Evolutionary conservation across 2,329 filamentous ascomycete species (phyloP).

Genomic region (Colletotrichum liriopes): DNA sequence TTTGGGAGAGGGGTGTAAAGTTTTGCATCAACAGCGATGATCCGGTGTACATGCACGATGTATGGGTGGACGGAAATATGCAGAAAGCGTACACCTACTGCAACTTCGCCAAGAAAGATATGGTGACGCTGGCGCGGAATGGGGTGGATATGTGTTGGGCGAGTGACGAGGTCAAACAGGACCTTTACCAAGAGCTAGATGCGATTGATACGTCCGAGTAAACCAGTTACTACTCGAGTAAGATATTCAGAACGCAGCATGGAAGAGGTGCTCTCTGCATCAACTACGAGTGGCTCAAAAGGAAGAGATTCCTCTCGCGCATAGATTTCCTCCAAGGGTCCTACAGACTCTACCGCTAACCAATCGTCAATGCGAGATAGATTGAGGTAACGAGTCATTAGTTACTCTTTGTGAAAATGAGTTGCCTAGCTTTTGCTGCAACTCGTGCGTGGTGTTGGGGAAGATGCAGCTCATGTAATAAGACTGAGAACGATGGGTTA

Average conservation of each 20-base stretch:
- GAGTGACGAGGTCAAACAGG: slow-evolving; percentile 53
- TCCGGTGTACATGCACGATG: slow-evolving; percentile 74
- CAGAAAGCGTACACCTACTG: slow-evolving; percentile 60
- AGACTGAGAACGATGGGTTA: no score
- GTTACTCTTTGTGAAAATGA: neutral
- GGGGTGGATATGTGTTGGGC: slow-evolving; percentile 65
- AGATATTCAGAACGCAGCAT: no score
- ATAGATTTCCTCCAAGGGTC: neutral
- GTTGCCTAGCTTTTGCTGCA: neutral
- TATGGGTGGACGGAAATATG: slow-evolving; percentile 65
- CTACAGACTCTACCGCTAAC: no score
- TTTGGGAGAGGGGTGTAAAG: slow-evolving; percentile 74
- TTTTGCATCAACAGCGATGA: slow-evolving; percentile 84
- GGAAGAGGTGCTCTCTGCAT: neutral
- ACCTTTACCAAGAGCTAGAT: slow-evolving; percentile 48
- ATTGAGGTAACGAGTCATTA: neutral
- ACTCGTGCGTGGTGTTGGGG: accelerated
- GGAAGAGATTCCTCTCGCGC: neutral
- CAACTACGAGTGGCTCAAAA: neutral
- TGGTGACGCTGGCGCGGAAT: slow-evolving; percentile 59
- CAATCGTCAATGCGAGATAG: neutral
- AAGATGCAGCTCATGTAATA: no score
- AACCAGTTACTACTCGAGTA: neutral
- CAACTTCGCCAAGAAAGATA: slow-evolving; percentile 57
- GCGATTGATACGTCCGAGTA: slow-evolving; percentile 26